Evolutionary conservation across 345 rosid species (phyloP), one percentile per base, ranked within the genome.

Genomic region (Lepidium africanum): DNA sequence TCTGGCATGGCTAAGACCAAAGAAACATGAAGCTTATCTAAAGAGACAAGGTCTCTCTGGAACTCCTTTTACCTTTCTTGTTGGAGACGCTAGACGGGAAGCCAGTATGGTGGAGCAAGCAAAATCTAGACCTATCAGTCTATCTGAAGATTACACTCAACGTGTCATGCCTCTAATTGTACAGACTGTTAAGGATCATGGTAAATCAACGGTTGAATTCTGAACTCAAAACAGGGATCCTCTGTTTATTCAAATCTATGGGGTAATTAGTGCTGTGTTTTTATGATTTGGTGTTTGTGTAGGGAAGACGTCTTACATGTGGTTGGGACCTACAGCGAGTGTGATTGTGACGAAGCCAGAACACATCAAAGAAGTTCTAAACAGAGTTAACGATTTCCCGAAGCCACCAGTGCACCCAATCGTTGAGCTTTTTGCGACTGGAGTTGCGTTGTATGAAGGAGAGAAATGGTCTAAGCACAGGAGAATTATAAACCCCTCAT

Each of bases 401-500:
- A 80, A 80, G 72, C 63, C 73, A 10, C 58, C 64, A 10, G 0
- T 8, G 25, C 71, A 63, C 33, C 80, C 80, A 23, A 43, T 69
- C 2, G 33, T 39, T 21, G 71, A 57, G 49, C 51, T 76, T 51
- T 63, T 78, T 5, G 76, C 58, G 10, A 6, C 25, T 17, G 84
- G 88, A 41, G 54, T 80, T 1, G 69, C 27, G 1, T 9, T 7
- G 11, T 57, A 35, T 35, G 79, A 73, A n/a, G 84, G 84, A 14
- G 71, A 80, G 59, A 80, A 80, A 75, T 82, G 84, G 84, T 69
- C 71, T 38, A 66, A 71, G 57, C 80, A 76, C 15, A 63, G 83
- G 53, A 82, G 67, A 68, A 75, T 82, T 21, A 70, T 84, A 73
- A 80, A 76, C 68, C 83, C 82, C 19, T 76, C 85, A 9, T 83